Evolutionary conservation across 164 flowering plant species (phyloP).

Genomic region (Sedum album): DNA sequence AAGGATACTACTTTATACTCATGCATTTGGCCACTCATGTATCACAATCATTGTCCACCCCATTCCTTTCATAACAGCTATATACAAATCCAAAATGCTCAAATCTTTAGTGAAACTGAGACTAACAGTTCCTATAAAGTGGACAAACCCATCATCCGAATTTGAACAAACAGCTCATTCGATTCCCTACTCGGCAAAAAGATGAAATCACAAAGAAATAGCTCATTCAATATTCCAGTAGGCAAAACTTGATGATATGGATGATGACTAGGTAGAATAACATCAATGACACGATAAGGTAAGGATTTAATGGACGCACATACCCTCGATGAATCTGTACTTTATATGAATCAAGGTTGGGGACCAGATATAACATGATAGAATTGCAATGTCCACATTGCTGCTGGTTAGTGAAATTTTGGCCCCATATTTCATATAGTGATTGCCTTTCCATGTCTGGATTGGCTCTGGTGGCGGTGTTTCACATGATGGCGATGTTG

Average conservation of each 20-base stretch:
- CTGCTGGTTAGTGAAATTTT: too few species aligned
- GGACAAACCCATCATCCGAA: not conserved
- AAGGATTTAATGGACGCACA: not conserved
- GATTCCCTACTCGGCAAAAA: not conserved
- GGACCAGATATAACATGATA: not conserved
- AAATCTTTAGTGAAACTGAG: not conserved
- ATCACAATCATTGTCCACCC: too few species aligned
- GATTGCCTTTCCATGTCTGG: constrained; percentile 6
- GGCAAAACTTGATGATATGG: not conserved
- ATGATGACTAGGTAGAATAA: not conserved
- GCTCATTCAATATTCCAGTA: not conserved
- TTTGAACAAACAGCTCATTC: not conserved
- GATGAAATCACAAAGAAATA: not conserved
- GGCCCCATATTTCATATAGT: not conserved
- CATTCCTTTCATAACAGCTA: not conserved
- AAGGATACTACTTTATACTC: too few species aligned
- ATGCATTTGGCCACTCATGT: too few species aligned
- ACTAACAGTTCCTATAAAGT: not conserved
- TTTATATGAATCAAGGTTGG: not conserved
- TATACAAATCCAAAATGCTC: constrained; percentile 1
- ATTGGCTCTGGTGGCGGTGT: constrained; percentile 30
- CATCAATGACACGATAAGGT: not conserved
- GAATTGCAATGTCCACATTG: not conserved
- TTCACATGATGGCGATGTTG: constrained; percentile 40
- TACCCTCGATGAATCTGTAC: not conserved